Evolutionary conservation across 2,329 filamentous ascomycete species (phyloP).

Genomic region (Aspergillus floridensis): DNA sequence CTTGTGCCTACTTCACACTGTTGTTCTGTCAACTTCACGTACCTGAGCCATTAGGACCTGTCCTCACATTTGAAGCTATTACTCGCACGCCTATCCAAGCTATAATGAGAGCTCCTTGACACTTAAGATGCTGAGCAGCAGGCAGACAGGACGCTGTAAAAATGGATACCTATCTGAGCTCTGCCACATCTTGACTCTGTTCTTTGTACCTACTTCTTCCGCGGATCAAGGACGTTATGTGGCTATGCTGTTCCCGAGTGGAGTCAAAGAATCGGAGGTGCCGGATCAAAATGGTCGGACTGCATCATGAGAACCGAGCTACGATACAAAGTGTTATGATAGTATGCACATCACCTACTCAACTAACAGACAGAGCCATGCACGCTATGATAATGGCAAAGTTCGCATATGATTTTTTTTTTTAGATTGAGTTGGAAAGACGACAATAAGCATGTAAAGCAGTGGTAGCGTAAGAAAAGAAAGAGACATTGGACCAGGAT

Average conservation of each 20-base stretch:
- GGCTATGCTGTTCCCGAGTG: neutral
- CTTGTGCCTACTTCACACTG: too few species aligned
- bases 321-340: neutral
- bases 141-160: conserved; percentile 1
- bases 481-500: conserved; percentile 12
- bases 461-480: neutral
- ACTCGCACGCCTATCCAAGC: neutral
- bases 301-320: neutral
- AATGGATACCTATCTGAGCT: conserved; percentile 3
- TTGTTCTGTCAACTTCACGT: too few species aligned
- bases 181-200: neutral
- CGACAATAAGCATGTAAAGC: conserved; percentile 9
- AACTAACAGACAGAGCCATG: neutral
- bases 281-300: neutral
- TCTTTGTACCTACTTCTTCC: neutral
- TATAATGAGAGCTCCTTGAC: neutral
- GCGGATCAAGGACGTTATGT: neutral
- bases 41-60: neutral
- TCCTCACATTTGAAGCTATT: neutral
- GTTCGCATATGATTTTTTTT: neutral
- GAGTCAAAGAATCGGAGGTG: neutral
- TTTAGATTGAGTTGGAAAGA: neutral
- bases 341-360: neutral
- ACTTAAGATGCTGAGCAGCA: neutral
- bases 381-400: neutral